A percentile compares a stretch with the other conserved stretches of the same genome.
Conservation (phyloP, 352 stramenopile genomes). For the Phytopythium sindhum region DNA sequence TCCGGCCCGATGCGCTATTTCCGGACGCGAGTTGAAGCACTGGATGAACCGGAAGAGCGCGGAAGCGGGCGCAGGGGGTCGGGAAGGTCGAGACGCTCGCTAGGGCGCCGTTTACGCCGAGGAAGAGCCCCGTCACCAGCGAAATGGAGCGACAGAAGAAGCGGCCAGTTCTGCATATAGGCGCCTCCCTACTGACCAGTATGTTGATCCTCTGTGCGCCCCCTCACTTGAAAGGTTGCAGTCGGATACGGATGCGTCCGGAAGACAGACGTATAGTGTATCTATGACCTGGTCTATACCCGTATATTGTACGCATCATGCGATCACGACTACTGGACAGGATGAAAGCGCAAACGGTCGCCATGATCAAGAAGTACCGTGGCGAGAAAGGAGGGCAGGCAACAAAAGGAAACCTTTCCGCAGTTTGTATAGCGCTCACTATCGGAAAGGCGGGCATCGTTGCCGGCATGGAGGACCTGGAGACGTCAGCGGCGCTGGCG, state of each 20-base stretch:
- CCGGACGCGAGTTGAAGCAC: background rate
- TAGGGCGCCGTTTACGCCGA: background rate
- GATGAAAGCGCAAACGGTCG: background rate
- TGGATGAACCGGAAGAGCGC: background rate
- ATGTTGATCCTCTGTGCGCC: background rate
- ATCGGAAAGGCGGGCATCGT: background rate
- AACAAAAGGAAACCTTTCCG: background rate
- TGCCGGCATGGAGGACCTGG: constrained; percentile 44
- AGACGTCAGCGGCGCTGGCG: constrained; percentile 55
- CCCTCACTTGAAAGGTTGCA: constrained; percentile 4
- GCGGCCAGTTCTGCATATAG: background rate
- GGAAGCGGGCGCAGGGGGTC: background rate
- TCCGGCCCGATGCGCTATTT: background rate
- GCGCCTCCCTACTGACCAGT: background rate
- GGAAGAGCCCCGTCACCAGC: background rate
- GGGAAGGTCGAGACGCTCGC: background rate
- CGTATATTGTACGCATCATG: background rate
- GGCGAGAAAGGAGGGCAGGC: background rate
- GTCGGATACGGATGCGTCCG: background rate
- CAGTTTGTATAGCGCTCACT: background rate
- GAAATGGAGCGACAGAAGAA: background rate
- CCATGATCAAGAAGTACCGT: background rate
- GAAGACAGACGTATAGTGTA: background rate
- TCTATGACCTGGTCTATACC: background rate
- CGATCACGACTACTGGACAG: background rate